Evolutionary conservation across 768 basidiomycete species (phyloP).

Genomic region (Symmetrospora coprosmae): DNA sequence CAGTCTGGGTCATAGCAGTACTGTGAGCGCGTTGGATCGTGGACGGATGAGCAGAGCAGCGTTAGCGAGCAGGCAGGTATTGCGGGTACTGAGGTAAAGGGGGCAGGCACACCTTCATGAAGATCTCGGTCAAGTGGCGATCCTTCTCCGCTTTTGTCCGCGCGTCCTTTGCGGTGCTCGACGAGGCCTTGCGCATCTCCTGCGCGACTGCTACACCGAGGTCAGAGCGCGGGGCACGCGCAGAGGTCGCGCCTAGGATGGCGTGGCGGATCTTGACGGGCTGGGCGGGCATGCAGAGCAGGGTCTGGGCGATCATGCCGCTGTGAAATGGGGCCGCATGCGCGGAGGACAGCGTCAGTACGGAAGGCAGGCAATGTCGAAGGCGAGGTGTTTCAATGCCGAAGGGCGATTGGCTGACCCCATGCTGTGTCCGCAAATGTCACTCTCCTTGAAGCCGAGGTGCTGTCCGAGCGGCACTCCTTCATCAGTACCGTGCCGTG

Average conservation of each 20-base stretch:
- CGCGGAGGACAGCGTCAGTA: too few relatives aligned
- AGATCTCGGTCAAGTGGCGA: background rate
- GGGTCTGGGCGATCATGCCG: constrained; percentile 17
- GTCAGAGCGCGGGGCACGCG: constrained; percentile 1
- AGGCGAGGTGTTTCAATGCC: too few relatives aligned
- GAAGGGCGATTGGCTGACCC: too few relatives aligned
- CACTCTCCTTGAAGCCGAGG: background rate
- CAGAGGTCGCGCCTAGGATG: constrained; percentile 10
- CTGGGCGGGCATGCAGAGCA: background rate
- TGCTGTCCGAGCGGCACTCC: background rate
- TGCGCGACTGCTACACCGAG: constrained; percentile 2
- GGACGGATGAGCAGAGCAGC: too few relatives aligned
- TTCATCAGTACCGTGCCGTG: too few relatives aligned
- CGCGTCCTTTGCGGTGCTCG: background rate
- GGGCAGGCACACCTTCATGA: background rate
- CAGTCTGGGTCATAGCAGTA: constrained; percentile 9
- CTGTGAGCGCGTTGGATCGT: too few relatives aligned
- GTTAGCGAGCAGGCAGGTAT: background rate
- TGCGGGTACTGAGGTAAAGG: too few relatives aligned
- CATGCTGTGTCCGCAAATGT: constrained; percentile 11
- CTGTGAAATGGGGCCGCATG: too few relatives aligned
- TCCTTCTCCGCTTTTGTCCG: background rate
- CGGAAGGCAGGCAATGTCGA: too few relatives aligned
- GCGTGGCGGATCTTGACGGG: constrained; percentile 1
- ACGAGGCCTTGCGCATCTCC: background rate